A percentile compares a stretch with the other conserved stretches of the same genome.
phyloP scores from a whole-genome alignment of 2,329 filamentous ascomycete genomes.

The Xylariales sp. region DNA sequence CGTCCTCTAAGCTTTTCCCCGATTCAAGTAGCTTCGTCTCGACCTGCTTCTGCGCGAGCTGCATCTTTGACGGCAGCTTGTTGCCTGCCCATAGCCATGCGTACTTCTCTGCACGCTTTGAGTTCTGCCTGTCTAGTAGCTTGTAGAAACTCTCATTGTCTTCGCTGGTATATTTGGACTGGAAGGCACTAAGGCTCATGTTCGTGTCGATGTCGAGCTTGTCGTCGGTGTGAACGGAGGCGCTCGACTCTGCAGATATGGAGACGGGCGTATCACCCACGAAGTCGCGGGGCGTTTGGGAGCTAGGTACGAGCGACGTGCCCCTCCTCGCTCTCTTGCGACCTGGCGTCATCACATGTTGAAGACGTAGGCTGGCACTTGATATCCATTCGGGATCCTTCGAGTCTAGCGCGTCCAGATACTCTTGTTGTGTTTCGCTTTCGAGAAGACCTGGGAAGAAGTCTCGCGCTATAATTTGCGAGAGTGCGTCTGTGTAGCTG shows the following conservation, averaged over 20 bases:
- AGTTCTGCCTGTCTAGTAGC: conserved; percentile 89
- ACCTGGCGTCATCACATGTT: conserved; percentile 85
- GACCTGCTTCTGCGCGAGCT: conserved; percentile 74
- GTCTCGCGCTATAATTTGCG: conserved; percentile 94
- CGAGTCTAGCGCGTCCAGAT: conserved; percentile 89
- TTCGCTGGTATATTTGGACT: conserved; percentile 94
- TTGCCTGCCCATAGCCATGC: conserved; percentile 91
- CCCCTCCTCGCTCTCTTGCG: conserved; percentile 54
- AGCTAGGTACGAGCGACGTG: conserved; percentile 49
- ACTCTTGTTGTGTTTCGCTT: conserved; percentile 88
- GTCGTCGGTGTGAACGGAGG: conserved; percentile 51
- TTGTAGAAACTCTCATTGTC: conserved; percentile 98
- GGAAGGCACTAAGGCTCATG: conserved; percentile 86
- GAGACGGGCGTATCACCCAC: conserved; percentile 80
- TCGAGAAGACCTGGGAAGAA: conserved; percentile 95
- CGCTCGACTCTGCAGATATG: conserved; percentile 56
- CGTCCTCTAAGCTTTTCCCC: conserved; percentile 60
- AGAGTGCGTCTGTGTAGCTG: conserved; percentile 88
- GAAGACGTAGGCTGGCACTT: conserved; percentile 77
- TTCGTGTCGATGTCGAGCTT: conserved; percentile 73
- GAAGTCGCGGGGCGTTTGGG: conserved; percentile 73
- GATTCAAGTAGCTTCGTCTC: conserved; percentile 63
- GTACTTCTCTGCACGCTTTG: conserved; percentile 84
- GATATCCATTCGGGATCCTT: conserved; percentile 87
- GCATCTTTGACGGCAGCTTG: conserved; percentile 83